These are phyloP conservation scores for Saturnispora quitensis DNA, from an alignment of 805 yeast species.

Conservation along the genomic window DNA sequence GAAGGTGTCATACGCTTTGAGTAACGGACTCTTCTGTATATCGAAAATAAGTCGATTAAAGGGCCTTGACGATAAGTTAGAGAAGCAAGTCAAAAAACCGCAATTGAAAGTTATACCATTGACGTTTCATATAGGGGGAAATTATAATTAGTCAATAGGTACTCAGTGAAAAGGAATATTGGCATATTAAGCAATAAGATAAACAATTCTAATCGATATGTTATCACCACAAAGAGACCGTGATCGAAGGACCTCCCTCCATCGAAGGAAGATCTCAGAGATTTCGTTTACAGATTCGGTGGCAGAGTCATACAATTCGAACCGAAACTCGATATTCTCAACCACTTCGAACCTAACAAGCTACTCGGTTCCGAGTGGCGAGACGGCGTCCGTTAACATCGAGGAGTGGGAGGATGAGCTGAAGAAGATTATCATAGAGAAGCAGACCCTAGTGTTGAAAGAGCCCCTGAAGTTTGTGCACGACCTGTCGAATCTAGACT, in stretches of 20 bases:
- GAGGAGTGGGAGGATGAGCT: constrained; percentile 1
- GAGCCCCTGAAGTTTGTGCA: constrained; percentile 1
- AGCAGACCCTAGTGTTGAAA: background rate
- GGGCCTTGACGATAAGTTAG: background rate
- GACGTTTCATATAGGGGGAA: too few relatives aligned
- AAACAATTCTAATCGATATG: background rate
- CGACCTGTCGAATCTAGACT: constrained; percentile 3
- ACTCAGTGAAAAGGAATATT: too few relatives aligned
- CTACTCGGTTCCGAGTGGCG: constrained; percentile 2
- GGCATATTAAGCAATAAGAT: background rate
- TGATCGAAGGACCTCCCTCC: background rate
- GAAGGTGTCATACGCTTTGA: background rate
- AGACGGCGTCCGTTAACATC: background rate
- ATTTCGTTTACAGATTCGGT: constrained; percentile 7
- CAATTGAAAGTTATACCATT: too few relatives aligned
- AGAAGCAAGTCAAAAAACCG: too few relatives aligned
- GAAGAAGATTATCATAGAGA: background rate
- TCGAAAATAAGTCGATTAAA: background rate
- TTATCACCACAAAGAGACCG: constrained; percentile 4
- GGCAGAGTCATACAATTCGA: constrained; percentile 6
- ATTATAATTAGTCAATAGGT: too few relatives aligned
- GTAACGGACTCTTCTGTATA: background rate
- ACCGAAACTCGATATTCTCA: constrained; percentile 5
- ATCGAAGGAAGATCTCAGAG: constrained; percentile 7
- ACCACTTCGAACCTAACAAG: background rate